Evolutionary conservation across 176 grass and related monocot genomes (phyloP).

Genomic region (Cenchrus fungigraminus): DNA sequence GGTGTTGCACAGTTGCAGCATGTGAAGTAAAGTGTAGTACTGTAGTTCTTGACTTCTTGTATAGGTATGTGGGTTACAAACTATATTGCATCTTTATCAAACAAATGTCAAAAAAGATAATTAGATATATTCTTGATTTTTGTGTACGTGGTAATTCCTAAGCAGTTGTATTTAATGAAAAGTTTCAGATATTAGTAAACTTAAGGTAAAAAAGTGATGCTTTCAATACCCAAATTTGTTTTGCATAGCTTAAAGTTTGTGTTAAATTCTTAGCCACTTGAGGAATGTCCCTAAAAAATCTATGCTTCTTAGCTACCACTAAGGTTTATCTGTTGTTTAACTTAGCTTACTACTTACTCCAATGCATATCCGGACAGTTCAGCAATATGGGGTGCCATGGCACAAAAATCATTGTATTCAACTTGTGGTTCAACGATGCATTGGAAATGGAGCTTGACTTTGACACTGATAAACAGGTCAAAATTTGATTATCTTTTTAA

Average conservation of each 20-base stretch:
- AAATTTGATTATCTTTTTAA: conserved; percentile 6
- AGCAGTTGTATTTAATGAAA: not conserved
- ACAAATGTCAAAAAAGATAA: conserved; percentile 10
- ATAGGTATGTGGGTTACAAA: not conserved
- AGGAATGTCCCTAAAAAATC: not conserved
- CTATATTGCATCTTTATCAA: not conserved
- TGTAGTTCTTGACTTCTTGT: not conserved
- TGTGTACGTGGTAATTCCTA: not conserved
- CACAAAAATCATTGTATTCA: conserved; percentile 48
- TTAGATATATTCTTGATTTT: not conserved
- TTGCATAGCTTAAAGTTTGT: conserved; percentile 20
- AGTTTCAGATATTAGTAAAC: not conserved
- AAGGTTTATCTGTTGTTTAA: conserved; percentile 1
- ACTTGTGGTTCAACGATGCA: conserved; percentile 54
- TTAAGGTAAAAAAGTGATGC: not conserved
- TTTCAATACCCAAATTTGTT: not conserved
- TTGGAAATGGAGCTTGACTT: conserved; percentile 60
- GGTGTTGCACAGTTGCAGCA: not conserved
- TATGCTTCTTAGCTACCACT: conserved; percentile 1
- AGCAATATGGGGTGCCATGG: conserved; percentile 44
- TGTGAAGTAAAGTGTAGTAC: not conserved
- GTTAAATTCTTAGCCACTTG: conserved; percentile 20
- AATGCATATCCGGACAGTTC: conserved; percentile 39
- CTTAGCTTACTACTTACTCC: conserved; percentile 20
- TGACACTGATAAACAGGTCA: conserved; percentile 39